Percentiles rank a stretch among this genome's conserved stretches.
Conservation (phyloP, 2,329 filamentous ascomycete species). For the Aurifilum marmelostoma region DNA sequence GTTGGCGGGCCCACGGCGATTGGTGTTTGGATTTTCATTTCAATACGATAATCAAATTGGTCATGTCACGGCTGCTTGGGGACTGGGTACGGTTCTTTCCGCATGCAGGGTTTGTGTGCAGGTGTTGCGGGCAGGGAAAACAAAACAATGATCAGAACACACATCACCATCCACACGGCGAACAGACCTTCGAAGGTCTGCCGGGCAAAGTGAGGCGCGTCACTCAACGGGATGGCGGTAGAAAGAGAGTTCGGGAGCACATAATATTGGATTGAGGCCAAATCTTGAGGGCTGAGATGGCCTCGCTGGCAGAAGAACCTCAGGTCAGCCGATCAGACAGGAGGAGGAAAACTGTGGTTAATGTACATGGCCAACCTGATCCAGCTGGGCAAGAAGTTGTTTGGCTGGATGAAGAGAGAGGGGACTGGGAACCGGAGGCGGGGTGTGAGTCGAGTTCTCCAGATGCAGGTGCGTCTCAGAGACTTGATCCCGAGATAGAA, state of each 20-base stretch:
- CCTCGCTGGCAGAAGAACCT: neutral
- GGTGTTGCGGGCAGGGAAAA: slow-evolving; percentile 32
- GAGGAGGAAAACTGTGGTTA: neutral
- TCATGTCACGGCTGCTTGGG: neutral
- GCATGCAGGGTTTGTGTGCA: slow-evolving; percentile 21
- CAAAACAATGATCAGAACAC: slow-evolving; percentile 28
- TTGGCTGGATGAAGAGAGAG: neutral
- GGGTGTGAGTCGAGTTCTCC: neutral
- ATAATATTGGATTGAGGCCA: neutral
- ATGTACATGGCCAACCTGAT: neutral
- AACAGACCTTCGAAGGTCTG: neutral
- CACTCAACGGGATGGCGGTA: neutral
- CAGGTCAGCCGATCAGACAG: neutral
- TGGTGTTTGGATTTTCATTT: slow-evolving; percentile 16
- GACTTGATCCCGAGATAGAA: neutral
- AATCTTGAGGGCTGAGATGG: neutral
- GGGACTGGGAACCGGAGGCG: neutral
- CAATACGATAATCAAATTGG: slow-evolving; percentile 5
- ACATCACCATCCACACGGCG: slow-evolving; percentile 29
- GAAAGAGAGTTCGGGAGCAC: neutral
- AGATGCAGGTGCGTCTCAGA: neutral
- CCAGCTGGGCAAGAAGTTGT: neutral
- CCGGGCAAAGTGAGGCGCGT: neutral
- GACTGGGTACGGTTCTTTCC: neutral
- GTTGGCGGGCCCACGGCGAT: neutral